Evolutionary conservation across 2,329 filamentous ascomycete species (phyloP).

Genomic region (Geosmithia morbida): DNA sequence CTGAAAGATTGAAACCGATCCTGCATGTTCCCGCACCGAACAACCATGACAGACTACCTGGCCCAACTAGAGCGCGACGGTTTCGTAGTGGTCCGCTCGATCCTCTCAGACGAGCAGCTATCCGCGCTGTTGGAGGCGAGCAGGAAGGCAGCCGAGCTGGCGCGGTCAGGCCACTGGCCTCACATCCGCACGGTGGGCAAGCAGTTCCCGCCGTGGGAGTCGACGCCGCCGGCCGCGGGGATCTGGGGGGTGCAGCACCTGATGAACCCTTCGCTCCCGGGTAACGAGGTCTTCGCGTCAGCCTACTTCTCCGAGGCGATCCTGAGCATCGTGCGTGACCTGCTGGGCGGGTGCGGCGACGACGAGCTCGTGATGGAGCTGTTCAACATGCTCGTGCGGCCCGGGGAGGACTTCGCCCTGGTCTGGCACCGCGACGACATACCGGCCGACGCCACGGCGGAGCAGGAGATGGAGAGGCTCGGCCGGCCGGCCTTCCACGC

Average conservation of each 20-base stretch:
- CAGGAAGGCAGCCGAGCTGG: slow-evolving; percentile 38
- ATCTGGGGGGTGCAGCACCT: slow-evolving; percentile 89
- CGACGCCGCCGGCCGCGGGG: slow-evolving; percentile 38
- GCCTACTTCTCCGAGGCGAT: slow-evolving; percentile 60
- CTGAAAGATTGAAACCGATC: no score
- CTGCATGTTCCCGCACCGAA: no score
- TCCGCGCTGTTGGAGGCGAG: slow-evolving; percentile 45
- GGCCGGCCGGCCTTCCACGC: slow-evolving; percentile 52
- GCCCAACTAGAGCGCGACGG: slow-evolving; percentile 53
- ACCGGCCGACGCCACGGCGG: slow-evolving; percentile 43
- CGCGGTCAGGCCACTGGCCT: slow-evolving; percentile 63
- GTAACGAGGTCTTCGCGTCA: slow-evolving; percentile 44
- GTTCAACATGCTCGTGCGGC: slow-evolving; percentile 72
- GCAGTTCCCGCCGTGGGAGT: slow-evolving; percentile 78
- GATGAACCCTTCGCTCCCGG: slow-evolving; percentile 56
- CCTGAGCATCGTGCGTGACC: slow-evolving; percentile 45
- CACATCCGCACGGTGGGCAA: slow-evolving; percentile 74
- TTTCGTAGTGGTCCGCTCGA: slow-evolving; percentile 57
- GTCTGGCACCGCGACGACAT: slow-evolving; percentile 83
- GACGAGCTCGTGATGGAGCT: slow-evolving; percentile 71
- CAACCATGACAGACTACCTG: slow-evolving; percentile 6
- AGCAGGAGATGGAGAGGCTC: slow-evolving; percentile 53
- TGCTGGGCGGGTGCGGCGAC: slow-evolving; percentile 40
- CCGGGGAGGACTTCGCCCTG: slow-evolving; percentile 56
- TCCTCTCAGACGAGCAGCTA: slow-evolving; percentile 44